Base-by-base conservation (phyloP, 495 filamentous ascomycete species). In the Daldinia concentrica region DNA sequence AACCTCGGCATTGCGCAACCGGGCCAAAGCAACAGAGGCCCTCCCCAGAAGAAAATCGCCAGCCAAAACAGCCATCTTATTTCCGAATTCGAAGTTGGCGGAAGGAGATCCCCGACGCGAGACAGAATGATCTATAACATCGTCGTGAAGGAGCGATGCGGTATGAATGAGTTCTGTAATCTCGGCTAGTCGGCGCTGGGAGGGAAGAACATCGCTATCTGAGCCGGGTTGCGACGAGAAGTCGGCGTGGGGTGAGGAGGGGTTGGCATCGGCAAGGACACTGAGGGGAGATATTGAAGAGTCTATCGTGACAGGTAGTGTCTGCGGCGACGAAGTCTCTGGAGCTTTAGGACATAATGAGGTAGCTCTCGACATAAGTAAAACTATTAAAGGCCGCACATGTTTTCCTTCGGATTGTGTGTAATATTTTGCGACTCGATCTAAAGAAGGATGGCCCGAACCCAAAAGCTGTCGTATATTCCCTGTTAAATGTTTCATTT, bases 141-240 rank as follows among this genome's bases (percentile, higher is more conserved):
- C 95, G 84, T 99, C 95, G 79, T 99, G 95, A 4, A 99, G 87
- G 24, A 99, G 88, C 12, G 95, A 98, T 2, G 95, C 95, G 2
- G 95, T 98, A 79, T 97, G 96, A 57, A 98, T 98, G 41, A 99
- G 82, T 77, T 99, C 96, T 17, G 93, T 94, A 78, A 99, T 98
- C 79, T 99, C 95, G 61, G 95, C 96, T 37, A 99, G 86, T 39
- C 95, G 89, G 55, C 93, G 85, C 76, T 99, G 94, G n/a, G 93
- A 92, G 1, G 96, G 94, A 19, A 98, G 88, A 64, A 99, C 94
- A 56, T 93, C 90, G 56, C 88, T 85, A 62, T 92, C 89, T 39
- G 81, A 62, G 52, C 90, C 87, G 69, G 80, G 72, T 41, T 85
- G 77, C 29, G 85, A 78, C 19, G 85, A 82, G 29, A 83, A 85